Evolutionary conservation across 148 eudicot genomes (phyloP).

Genomic region (Amaranthus hypochondriacus): DNA sequence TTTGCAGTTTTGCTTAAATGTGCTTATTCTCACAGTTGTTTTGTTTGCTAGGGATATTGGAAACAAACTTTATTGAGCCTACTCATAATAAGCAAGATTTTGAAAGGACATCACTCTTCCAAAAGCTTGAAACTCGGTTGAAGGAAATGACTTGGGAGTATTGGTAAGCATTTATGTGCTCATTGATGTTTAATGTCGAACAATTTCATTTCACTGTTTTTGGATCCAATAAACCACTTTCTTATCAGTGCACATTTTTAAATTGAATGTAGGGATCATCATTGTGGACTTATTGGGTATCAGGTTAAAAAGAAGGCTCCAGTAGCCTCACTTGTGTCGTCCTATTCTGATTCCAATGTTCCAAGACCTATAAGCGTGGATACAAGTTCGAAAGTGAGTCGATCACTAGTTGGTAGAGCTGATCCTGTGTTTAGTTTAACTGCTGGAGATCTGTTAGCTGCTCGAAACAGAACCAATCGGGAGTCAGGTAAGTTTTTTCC

Average conservation of each 20-base stretch:
- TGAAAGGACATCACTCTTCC: slow-evolving; percentile 79
- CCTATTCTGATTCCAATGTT: slow-evolving; percentile 23
- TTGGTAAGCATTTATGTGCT: slow-evolving; percentile 45
- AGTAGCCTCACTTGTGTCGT: slow-evolving; percentile 18
- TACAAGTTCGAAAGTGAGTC: slow-evolving; percentile 8
- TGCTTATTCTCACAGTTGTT: slow-evolving; percentile 3
- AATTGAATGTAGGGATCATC: slow-evolving; percentile 63
- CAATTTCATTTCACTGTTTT: background rate
- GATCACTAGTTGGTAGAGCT: background rate
- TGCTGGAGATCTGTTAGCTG: slow-evolving; percentile 8
- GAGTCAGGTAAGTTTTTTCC: slow-evolving; percentile 20
- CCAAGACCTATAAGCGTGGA: slow-evolving; percentile 9
- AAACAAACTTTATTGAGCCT: slow-evolving; percentile 83
- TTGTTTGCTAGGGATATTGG: slow-evolving; percentile 52
- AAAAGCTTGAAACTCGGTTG: slow-evolving; percentile 72
- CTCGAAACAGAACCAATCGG: slow-evolving; percentile 14
- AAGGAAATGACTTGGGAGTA: slow-evolving; percentile 88
- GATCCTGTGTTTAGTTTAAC: slow-evolving; percentile 22
- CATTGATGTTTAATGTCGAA: background rate
- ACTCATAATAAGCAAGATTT: slow-evolving; percentile 91
- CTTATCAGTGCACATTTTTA: slow-evolving; percentile 15
- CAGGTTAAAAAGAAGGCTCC: slow-evolving; percentile 38
- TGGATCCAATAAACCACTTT: background rate
- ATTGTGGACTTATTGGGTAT: slow-evolving; percentile 81
- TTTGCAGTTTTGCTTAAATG: background rate